Conservation (phyloP, 2,329 filamentous ascomycete genomes). For the Fusarium clavum region DNA sequence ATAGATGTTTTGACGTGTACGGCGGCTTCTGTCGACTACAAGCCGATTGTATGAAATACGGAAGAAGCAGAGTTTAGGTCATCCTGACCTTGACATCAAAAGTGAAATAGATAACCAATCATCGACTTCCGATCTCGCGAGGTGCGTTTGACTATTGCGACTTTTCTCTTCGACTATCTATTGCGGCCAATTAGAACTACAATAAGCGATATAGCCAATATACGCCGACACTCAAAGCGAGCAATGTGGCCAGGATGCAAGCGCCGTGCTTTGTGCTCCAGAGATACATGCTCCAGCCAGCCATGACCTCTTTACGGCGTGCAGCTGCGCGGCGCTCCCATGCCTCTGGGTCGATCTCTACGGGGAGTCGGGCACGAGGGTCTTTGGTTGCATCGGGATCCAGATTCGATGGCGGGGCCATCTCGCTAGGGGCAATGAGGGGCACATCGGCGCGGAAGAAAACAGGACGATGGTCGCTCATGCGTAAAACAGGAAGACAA, state of each 20-base stretch:
- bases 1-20: neutral
- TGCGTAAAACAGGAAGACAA: conserved; percentile 80
- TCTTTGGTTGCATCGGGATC: conserved; percentile 49
- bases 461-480: conserved; percentile 89
- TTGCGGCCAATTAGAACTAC: neutral
- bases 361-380: conserved; percentile 60
- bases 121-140: neutral
- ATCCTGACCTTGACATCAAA: neutral
- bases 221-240: conserved; percentile 56
- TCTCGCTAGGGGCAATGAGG: conserved; percentile 58
- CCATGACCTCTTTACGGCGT: conserved; percentile 59
- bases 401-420: conserved; percentile 51
- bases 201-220: conserved; percentile 56
- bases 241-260: conserved; percentile 56
- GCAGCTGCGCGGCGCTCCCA: conserved; percentile 64
- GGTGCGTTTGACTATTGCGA: neutral
- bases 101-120: neutral
- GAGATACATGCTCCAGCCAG: conserved; percentile 66
- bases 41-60: neutral
- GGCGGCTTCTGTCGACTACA: neutral
- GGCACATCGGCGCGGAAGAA: conserved; percentile 77
- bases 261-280: conserved; percentile 66
- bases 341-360: conserved; percentile 65
- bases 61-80: neutral
- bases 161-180: neutral